Percentiles rank a stretch among this genome's conserved stretches.
Evolutionary conservation across 2,329 filamentous ascomycete species (phyloP).

Genomic region (Xylariaceae sp.): DNA sequence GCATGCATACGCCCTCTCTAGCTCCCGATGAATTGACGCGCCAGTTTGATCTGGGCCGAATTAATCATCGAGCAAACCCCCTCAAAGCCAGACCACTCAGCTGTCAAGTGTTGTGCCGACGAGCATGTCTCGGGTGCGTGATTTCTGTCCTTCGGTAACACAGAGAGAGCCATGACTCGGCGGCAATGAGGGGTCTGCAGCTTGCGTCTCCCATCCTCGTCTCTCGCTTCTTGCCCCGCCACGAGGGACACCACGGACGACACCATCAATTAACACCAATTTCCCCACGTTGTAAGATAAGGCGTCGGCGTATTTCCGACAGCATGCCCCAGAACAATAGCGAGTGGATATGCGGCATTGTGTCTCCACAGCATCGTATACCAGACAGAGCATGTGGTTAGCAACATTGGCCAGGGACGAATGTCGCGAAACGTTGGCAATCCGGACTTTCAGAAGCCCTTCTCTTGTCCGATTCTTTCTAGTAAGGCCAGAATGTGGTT

Average conservation of each 20-base stretch:
- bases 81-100: conserved; percentile 1
- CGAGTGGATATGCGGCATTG: neutral
- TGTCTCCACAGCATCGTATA: neutral
- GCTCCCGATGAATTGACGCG: too few relatives aligned
- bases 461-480: conserved; percentile 2
- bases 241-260: conserved; percentile 15
- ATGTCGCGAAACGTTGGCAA: conserved; percentile 3
- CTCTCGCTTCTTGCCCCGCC: conserved; percentile 24
- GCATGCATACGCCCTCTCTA: too few relatives aligned
- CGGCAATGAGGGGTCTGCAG: conserved; percentile 20
- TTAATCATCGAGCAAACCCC: neutral
- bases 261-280: conserved; percentile 30
- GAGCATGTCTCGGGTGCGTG: conserved; percentile 13
- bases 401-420: conserved; percentile 3
- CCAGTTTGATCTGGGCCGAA: too few relatives aligned
- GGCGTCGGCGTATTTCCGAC: conserved; percentile 27
- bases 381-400: neutral
- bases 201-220: conserved; percentile 17
- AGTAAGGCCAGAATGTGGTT: neutral
- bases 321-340: conserved; percentile 16
- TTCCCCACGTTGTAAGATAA: conserved; percentile 39
- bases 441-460: neutral
- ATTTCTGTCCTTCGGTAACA: conserved; percentile 17
- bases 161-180: conserved; percentile 18
- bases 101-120: conserved; percentile 11